These are phyloP conservation scores for Mycena galericulata DNA, from an alignment of 768 basidiomycete genomes.

Conservation along the genomic window DNA sequence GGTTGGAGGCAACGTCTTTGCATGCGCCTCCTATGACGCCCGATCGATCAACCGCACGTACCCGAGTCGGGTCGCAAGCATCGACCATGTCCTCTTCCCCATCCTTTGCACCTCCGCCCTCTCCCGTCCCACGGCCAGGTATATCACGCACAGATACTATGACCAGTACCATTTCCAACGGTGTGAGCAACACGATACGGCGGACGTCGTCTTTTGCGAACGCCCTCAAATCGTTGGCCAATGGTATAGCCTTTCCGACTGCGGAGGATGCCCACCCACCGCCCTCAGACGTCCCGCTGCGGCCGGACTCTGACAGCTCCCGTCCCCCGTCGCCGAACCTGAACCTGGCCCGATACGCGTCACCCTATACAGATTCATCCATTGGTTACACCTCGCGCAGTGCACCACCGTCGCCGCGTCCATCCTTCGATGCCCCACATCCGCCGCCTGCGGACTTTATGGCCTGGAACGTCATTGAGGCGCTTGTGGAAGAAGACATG, in stretches of 20 bases:
- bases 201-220: constrained; percentile 88
- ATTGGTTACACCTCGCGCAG: constrained; percentile 1
- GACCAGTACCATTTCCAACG: constrained; percentile 68
- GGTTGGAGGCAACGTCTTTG: constrained; percentile 77
- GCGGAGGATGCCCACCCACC: constrained; percentile 61
- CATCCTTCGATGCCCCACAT: constrained; percentile 47
- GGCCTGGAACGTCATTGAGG: constrained; percentile 87
- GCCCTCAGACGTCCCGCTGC: constrained; percentile 42
- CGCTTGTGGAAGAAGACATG: constrained; percentile 95
- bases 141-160: constrained; percentile 72
- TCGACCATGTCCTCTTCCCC: constrained; percentile 66
- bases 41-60: constrained; percentile 52
- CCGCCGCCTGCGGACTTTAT: constrained; percentile 64
- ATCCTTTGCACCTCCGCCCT: constrained; percentile 54
- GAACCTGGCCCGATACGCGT: constrained; percentile 80
- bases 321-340: constrained; percentile 84
- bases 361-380: constrained; percentile 69
- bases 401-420: constrained; percentile 46
- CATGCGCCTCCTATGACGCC: constrained; percentile 60
- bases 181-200: constrained; percentile 75
- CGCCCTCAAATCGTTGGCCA: constrained; percentile 76
- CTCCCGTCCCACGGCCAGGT: constrained; percentile 58
- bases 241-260: constrained; percentile 75
- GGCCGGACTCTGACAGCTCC: constrained; percentile 55
- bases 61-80: constrained; percentile 58